These are phyloP conservation scores for Hordeum pubiflorum DNA, from an alignment of 202 grass and related monocot species.

Conservation along the genomic window DNA sequence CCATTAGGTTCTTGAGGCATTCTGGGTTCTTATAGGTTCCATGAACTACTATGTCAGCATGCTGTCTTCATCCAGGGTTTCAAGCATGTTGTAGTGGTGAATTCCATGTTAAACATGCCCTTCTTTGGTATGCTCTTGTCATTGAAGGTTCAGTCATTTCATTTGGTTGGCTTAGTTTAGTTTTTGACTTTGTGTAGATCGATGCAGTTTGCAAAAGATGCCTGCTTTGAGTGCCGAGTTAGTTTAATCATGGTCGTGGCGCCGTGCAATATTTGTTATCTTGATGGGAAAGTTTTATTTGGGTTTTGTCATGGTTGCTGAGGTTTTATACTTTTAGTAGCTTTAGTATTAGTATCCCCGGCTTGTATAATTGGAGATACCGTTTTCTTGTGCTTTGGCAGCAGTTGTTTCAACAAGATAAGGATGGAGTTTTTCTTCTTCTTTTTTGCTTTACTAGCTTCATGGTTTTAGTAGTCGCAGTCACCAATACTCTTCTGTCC, in stretches of 20 bases:
- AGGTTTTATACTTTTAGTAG: neutral
- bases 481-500: neutral
- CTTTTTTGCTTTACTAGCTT: neutral
- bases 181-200: neutral
- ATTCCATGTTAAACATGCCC: neutral
- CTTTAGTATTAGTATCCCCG: neutral
- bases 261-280: neutral
- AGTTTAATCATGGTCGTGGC: neutral
- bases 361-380: neutral
- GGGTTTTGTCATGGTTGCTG: neutral
- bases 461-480: neutral
- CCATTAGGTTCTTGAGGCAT: neutral
- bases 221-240: neutral
- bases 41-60: neutral
- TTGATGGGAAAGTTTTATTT: neutral
- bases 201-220: neutral
- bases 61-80: neutral
- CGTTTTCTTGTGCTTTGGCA: neutral
- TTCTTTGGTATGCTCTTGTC: neutral
- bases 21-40: neutral
- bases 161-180: neutral
- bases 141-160: neutral
- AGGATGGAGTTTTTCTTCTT: neutral
- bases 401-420: neutral
- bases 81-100: neutral